These are phyloP conservation scores for Rhododendron griersonianum DNA, from an alignment of 148 eudicot species.

Conservation along the genomic window DNA sequence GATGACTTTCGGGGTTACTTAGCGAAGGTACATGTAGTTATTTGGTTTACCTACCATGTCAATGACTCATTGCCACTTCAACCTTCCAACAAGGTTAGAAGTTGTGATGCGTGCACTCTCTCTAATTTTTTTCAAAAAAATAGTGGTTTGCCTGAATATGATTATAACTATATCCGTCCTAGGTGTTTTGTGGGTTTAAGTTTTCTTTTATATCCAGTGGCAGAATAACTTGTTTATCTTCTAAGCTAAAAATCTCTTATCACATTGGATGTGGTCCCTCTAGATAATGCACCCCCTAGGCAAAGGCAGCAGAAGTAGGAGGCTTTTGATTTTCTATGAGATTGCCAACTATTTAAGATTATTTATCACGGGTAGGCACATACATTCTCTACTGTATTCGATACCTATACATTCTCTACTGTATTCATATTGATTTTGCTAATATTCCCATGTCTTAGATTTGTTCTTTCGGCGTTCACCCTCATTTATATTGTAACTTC, in stretches of 20 bases:
- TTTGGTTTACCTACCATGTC: neutral
- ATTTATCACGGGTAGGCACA: neutral
- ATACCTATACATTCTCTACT: neutral
- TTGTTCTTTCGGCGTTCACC: neutral
- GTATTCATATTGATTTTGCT: neutral
- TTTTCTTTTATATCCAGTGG: neutral
- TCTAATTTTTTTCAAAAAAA: neutral
- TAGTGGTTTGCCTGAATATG: neutral
- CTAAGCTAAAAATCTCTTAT: neutral
- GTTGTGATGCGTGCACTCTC: neutral
- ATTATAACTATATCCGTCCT: neutral
- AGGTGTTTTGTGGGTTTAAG: neutral
- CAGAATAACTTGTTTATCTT: neutral
- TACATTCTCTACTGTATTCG: neutral
- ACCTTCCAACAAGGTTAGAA: neutral
- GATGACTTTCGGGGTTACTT: slow-evolving; percentile 85
- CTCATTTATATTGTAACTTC: neutral
- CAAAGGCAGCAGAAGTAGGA: neutral
- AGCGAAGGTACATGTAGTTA: slow-evolving; percentile 61
- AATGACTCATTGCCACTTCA: neutral
- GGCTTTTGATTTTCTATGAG: neutral
- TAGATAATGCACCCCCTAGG: neutral
- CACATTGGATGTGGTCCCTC: neutral
- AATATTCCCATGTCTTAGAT: neutral
- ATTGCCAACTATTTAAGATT: neutral